phyloP scores from a whole-genome alignment of 2,329 filamentous ascomycete genomes.

The Fusarium redolens region DNA sequence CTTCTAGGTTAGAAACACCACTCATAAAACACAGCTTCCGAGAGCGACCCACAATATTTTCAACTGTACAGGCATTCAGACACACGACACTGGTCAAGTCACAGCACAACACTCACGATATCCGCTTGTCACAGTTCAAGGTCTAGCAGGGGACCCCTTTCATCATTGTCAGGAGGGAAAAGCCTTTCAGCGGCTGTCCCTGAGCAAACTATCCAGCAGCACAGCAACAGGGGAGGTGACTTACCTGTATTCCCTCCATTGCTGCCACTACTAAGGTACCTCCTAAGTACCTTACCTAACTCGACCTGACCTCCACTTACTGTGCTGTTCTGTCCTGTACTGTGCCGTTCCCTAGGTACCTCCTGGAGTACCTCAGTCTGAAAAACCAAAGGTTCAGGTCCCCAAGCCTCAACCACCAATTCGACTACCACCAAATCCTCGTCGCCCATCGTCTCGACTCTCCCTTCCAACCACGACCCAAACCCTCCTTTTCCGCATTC shows the following conservation, averaged over 20 bases:
- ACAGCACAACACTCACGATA: neutral
- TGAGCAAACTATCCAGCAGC: conserved; percentile 27
- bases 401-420: conserved; percentile 53
- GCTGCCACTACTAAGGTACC: too few relatives aligned
- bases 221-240: conserved; percentile 51
- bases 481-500: conserved; percentile 41
- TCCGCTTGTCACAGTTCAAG: neutral
- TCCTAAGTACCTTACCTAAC: conserved; percentile 24
- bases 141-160: conserved; percentile 3
- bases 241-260: conserved; percentile 23
- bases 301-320: conserved; percentile 2
- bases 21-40: neutral
- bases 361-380: neutral
- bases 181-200: conserved; percentile 20
- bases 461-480: conserved; percentile 44
- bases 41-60: conserved; percentile 15
- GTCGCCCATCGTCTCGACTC: conserved; percentile 44
- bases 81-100: neutral
- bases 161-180: conserved; percentile 2
- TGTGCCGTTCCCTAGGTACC: conserved; percentile 4
- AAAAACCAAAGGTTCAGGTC: conserved; percentile 53
- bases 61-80: neutral
- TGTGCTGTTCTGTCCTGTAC: neutral
- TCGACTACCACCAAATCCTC: conserved; percentile 46
- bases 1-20: neutral